These are phyloP conservation scores for Penicillium paradoxum DNA, from an alignment of 495 filamentous ascomycete species.

Conservation along the genomic window DNA sequence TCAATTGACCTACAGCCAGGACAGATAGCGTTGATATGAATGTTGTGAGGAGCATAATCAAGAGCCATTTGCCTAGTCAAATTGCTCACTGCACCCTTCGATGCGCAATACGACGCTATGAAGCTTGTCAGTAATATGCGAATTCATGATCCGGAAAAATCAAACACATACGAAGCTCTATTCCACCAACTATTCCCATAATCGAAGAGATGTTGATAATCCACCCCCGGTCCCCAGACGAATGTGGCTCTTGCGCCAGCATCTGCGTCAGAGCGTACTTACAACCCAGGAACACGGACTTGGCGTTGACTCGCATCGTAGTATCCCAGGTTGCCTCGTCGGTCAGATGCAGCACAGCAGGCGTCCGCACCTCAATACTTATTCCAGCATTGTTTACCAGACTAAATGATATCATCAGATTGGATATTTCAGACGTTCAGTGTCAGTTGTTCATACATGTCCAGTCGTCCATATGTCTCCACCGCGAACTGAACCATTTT, in stretches of 20 bases:
- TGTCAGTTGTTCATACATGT: no score
- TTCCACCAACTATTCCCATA: no score
- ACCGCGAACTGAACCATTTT: no score
- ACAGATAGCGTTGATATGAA: slow-evolving; percentile 53
- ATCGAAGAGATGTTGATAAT: slow-evolving; percentile 29
- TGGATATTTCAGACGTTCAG: no score
- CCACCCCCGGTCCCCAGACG: slow-evolving; percentile 48
- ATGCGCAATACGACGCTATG: no score
- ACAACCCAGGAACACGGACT: slow-evolving; percentile 48
- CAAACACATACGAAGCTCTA: no score
- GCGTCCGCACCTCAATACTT: no score
- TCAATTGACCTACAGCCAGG: slow-evolving; percentile 45
- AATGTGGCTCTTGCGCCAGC: slow-evolving; percentile 41
- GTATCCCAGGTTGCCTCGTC: slow-evolving; percentile 39
- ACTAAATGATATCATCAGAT: no score
- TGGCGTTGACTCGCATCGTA: slow-evolving; percentile 41
- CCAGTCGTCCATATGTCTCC: no score
- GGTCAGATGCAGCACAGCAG: slow-evolving; percentile 33
- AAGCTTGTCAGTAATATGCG: no score
- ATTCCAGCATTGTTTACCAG: no score
- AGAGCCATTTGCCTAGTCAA: slow-evolving; percentile 47
- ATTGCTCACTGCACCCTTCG: background rate
- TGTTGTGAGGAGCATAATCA: slow-evolving; percentile 47
- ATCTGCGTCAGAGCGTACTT: slow-evolving; percentile 49
- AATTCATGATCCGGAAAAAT: no score